Base-by-base conservation (phyloP, 768 basidiomycete genomes). In the Nevesoporus exiguus region DNA sequence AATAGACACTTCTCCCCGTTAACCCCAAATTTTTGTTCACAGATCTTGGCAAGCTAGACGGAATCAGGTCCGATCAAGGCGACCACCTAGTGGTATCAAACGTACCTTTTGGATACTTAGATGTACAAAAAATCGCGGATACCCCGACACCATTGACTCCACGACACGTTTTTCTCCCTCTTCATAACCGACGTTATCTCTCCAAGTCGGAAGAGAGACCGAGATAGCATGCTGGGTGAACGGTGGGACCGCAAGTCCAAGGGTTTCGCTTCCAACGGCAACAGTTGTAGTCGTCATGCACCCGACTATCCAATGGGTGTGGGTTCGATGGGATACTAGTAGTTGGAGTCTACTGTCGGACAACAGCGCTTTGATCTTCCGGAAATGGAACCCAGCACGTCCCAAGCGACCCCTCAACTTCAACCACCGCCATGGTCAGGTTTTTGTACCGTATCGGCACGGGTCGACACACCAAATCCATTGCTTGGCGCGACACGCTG, bases 121-220 rank as follows among this genome's bases (percentile, higher is more conserved):
- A 69, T 97, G 90, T 49, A 98, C 88, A 71, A 96, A 97, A 73
- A 98, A 98, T 49, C 96, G 76, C 0, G 96, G 96, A 66, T 98
- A 99, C 5, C 95, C 96, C 4, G 85, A 81, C 39, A 89, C 81
- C 94, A 96, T 92, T 7, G 72, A 75, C 52, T 88, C 80, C 1
- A 89, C 65, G 6, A 98, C 84, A 34, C 93, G 77, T 61, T 86
- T 82, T 9, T 89, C 85, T 17, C 92, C 92, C 62, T 93, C 88
- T 70, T 98, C 96, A 62, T 98, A 98, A 13, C 77, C 94, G 19
- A 98, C 83, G 62, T 88, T 91, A 70, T 98, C 95, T 30, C 75
- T 74, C 95, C 95, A 98, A 29, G 83, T 94, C 0, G 95, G 95
- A 1, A 98, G 78, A 8, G 92, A 94, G n/a, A 96, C 93, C 3